Conservation (phyloP, 139 green algal species). For the Picochlorum sp. region DNA sequence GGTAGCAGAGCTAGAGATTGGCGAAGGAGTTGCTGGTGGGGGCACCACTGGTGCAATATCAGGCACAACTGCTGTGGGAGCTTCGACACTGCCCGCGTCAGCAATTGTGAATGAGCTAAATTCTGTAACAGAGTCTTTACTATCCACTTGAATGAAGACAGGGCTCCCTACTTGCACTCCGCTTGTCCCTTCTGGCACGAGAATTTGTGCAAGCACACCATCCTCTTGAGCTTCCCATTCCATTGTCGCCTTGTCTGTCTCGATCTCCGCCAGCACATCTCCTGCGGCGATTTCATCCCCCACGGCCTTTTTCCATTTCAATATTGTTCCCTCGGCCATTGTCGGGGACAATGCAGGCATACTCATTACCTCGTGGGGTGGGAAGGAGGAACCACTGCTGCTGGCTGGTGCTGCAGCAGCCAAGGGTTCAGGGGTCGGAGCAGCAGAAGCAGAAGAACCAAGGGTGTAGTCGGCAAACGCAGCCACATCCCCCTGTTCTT, state of each 20-base stretch:
- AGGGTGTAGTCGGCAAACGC: slow-evolving; percentile 52
- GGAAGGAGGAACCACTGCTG: slow-evolving; percentile 21
- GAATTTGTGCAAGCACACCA: slow-evolving; percentile 73
- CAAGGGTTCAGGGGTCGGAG: slow-evolving; percentile 2
- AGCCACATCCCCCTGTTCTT: slow-evolving; percentile 65
- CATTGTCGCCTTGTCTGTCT: slow-evolving; percentile 86
- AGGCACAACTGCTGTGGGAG: background rate
- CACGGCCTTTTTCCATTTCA: slow-evolving; percentile 66
- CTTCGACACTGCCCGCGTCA: slow-evolving; percentile 26
- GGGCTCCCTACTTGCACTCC: slow-evolving; percentile 48
- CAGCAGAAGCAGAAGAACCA: background rate
- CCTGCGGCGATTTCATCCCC: slow-evolving; percentile 52
- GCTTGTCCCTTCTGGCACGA: slow-evolving; percentile 53
- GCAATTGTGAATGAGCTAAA: slow-evolving; percentile 54
- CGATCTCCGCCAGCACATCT: slow-evolving; percentile 74
- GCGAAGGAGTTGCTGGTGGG: background rate
- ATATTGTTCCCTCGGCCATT: slow-evolving; percentile 86
- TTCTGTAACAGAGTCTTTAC: slow-evolving; percentile 42
- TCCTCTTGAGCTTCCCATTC: slow-evolving; percentile 80
- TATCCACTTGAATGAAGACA: slow-evolving; percentile 65
- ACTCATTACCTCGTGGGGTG: slow-evolving; percentile 39
- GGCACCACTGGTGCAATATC: slow-evolving; percentile 27
- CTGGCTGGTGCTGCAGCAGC: background rate
- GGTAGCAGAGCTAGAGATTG: background rate
- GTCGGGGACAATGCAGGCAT: slow-evolving; percentile 88